Conservation (phyloP, 75 land plant genomes). For the Pinus tabuliformis region DNA sequence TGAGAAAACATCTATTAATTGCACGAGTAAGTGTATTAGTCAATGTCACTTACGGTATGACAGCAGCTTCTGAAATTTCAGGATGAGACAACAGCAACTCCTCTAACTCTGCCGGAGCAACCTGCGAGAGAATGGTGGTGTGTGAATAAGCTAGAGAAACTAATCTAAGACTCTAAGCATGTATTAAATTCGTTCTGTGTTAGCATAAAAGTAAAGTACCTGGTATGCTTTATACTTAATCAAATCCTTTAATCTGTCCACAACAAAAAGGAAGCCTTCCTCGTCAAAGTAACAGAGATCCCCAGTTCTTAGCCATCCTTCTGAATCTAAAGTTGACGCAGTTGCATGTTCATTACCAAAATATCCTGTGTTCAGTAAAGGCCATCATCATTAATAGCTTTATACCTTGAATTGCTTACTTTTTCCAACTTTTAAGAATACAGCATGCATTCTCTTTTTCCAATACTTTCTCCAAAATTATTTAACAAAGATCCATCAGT, state of each 20-base stretch:
- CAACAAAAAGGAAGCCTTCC: conserved; percentile 69
- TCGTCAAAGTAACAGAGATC: conserved; percentile 84
- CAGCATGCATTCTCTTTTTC: too few relatives aligned
- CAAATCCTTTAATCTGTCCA: conserved; percentile 85
- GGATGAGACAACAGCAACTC: conserved; percentile 53
- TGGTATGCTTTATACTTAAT: conserved; percentile 92
- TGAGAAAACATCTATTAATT: neutral
- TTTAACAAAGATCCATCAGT: too few relatives aligned
- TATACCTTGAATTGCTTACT: too few relatives aligned
- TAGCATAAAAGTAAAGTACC: conserved; percentile 23
- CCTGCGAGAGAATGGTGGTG: conserved; percentile 13
- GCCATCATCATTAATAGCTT: neutral
- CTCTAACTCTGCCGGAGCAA: conserved; percentile 62
- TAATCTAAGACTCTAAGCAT: too few relatives aligned
- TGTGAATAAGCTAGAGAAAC: too few relatives aligned
- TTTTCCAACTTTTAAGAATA: too few relatives aligned
- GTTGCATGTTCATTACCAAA: conserved; percentile 68
- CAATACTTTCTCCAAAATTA: too few relatives aligned
- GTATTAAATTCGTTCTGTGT: too few relatives aligned
- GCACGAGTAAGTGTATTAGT: too few relatives aligned
- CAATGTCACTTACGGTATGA: conserved; percentile 52
- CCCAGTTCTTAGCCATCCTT: conserved; percentile 92
- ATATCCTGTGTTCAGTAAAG: conserved; percentile 42
- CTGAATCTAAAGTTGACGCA: conserved; percentile 48
- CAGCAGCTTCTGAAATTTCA: conserved; percentile 52